Evolutionary conservation across 176 grass and related monocot genomes (phyloP), one percentile per base, ranked within the genome.

Genomic region (Zizania latifolia): DNA sequence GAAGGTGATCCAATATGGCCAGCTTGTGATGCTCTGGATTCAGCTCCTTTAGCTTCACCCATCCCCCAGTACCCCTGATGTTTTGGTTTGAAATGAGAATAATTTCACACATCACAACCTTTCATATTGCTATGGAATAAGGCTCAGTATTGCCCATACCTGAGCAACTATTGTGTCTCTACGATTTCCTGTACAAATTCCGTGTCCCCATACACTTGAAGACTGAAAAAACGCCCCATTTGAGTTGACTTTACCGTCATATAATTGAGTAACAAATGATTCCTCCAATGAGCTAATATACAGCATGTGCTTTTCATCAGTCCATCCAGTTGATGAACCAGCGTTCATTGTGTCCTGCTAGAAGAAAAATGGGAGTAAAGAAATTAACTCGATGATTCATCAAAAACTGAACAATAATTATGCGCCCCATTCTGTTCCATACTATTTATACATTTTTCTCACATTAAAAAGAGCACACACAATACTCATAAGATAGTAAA

Each of bases 221-320:
- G 72, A 71, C 56, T 32, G 48, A 35, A 65, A 78, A 24, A 84
- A 41, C 26, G 78, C 58, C 62, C 78, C 74, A n/a, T 71, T 82
- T 0, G 75, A 83, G 64, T 77, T 58, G 31, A 76, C 44, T 65
- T 82, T 58, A 16, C 70, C 77, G 37, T 78, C 74, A 36, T 93
- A 76, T 67, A 93, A 82, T 77, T 87, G 83, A 77, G 51, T 85
- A 54, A 93, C 73, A 90, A 93, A 97, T 50, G 88, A 85, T 84
- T 87, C 57, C 69, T 97, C 93, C 38, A 91, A 73, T 68, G 70
- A 91, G 24, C 68, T 82, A 58, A 93, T 84, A 86, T 91, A 97
- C 16, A 77, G 65, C 72, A 70, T 90, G 58, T 91, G 94, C 83
- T 97, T 97, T 78, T 93, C 88, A 74, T 97, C 60, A 40, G 88